Base-by-base conservation (phyloP, 495 filamentous ascomycete genomes). In the Podospora pseudoanserina region DNA sequence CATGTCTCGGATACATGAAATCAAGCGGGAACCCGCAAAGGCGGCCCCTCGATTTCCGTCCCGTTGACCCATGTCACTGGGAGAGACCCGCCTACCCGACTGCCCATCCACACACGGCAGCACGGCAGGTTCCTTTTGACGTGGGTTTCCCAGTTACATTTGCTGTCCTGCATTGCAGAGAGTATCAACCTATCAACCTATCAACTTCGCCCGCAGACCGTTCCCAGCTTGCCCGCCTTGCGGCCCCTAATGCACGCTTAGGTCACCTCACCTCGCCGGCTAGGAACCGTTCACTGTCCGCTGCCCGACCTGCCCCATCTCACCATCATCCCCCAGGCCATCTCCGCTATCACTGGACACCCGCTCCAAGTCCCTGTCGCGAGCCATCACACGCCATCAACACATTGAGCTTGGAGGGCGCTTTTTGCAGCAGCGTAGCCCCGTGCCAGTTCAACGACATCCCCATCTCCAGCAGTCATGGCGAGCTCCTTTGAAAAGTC, bases 401-500 rank as follows among this genome's bases (percentile, higher is more conserved):
- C 39, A 49, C 39, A 49, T 18, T 49, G 39, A 49, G 39, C 7
- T 49, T 49, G 39, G 39, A 49, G 39, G 39, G 9, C 13, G 39
- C 7, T 11, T 49, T 13, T 49, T 49, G 39, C 39, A 49, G 39
- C 39, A 49, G 39, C 15, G 39, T 49, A 49, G 39, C 39, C 39
- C 39, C 39, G 39, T 13, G 39, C 9, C 39, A 49, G 9, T 13
- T 49, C 39, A 13, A 49, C 39, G 13, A 49, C 39, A 49, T 49
- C 39, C 2, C 13, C 39, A 34, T 16, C 27, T 5, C 16, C 39
- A 20, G 13, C 55, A 81, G 76, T 72, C 73, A 94, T 92, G 91
- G 86, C 90, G 68, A 89, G 86, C 75, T 92, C 90, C 63, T 95
- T 94, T 71, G 92, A 96, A 84, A 96, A 96, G 82, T 93, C 91